Base-by-base conservation (phyloP, 2,329 filamentous ascomycete genomes). In the Fusarium sp. region DNA sequence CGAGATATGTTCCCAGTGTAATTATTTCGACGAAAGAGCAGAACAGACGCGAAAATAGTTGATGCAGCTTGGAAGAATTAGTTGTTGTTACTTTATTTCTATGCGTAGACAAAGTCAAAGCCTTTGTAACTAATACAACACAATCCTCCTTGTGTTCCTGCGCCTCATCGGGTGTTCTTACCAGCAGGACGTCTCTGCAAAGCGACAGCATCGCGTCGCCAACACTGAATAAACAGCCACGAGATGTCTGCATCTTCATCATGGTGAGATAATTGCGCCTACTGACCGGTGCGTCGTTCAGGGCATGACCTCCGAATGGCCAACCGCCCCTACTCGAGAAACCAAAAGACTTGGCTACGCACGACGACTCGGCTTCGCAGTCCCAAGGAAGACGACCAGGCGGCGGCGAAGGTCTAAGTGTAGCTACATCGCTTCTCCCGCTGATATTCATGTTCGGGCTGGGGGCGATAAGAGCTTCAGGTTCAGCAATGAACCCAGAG, bases 391-490 rank as follows among this genome's bases (percentile, higher is more conserved):
- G 1, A 6, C 44, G 2, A n/a, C 5, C 26, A 15, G 26, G 20
- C 8, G 20, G 13, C 7, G 1, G 2, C 6, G 9, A 47, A 15
- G 45, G 6, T 31, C 13, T 48, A 0, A 12, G 3, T 13, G 0
- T 48, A 48, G 44, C 14, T 47, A 1, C 12, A 6, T 30, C 6
- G 28, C 44, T 11, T 22, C 9, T 22, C 9, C 3, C 20, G 44
- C 14, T 16, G 5, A n/a, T 4, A 6, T 16, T n/a, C 10, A 4
- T 16, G 3, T 13, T 31, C 10, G 1, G 9, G 28, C 6, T 48
- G 10, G 1, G 9, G 22, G 14, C n/a, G n/a, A 33, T n/a, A 12
- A 33, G 24, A 26, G 31, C 31, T 51, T 6, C 9, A 11, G 30
- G 18, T 51, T 15, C 12, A 51, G 31, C 15, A 2, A 26, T 2